These are phyloP conservation scores for Fusarium pseudoanthophilum DNA, from an alignment of 2,329 filamentous ascomycete genomes.

Conservation along the genomic window DNA sequence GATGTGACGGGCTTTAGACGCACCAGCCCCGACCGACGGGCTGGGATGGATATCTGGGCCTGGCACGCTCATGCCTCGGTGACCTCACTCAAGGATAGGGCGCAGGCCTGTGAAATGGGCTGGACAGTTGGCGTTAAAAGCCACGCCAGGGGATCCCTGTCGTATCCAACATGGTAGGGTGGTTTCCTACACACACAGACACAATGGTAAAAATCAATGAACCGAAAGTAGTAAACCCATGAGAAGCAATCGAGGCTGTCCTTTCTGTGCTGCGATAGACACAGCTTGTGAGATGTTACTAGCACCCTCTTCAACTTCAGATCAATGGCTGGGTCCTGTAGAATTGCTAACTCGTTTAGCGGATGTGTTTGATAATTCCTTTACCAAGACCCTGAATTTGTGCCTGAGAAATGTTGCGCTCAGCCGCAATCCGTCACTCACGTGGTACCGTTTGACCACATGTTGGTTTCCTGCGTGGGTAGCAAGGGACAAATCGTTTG, in stretches of 20 bases:
- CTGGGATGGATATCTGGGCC: slow-evolving; percentile 40
- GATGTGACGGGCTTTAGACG: slow-evolving; percentile 27
- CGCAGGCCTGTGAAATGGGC: slow-evolving; percentile 1
- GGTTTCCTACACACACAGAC: neutral
- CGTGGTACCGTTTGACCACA: slow-evolving; percentile 35
- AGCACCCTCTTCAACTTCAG: neutral
- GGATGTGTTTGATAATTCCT: neutral
- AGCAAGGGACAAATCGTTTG: slow-evolving; percentile 1
- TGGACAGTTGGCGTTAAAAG: slow-evolving; percentile 19
- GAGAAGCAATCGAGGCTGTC: slow-evolving; percentile 21
- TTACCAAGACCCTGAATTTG: neutral
- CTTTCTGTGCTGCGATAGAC: neutral
- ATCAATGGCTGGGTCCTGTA: neutral
- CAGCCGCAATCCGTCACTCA: slow-evolving; percentile 26
- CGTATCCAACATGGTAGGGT: slow-evolving; percentile 12
- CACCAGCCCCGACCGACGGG: slow-evolving; percentile 35
- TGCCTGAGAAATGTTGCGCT: slow-evolving; percentile 17
- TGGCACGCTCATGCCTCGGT: slow-evolving; percentile 23
- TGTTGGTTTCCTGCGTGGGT: slow-evolving; percentile 13
- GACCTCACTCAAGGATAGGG: slow-evolving; percentile 17
- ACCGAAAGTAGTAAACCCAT: slow-evolving; percentile 24
- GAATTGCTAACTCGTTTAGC: neutral
- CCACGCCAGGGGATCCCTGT: slow-evolving; percentile 31
- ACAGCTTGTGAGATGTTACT: neutral
- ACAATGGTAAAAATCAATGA: slow-evolving; percentile 1